phyloP scores from a whole-genome alignment of 2,329 filamentous ascomycete genomes.

The Penicillium sp. region DNA sequence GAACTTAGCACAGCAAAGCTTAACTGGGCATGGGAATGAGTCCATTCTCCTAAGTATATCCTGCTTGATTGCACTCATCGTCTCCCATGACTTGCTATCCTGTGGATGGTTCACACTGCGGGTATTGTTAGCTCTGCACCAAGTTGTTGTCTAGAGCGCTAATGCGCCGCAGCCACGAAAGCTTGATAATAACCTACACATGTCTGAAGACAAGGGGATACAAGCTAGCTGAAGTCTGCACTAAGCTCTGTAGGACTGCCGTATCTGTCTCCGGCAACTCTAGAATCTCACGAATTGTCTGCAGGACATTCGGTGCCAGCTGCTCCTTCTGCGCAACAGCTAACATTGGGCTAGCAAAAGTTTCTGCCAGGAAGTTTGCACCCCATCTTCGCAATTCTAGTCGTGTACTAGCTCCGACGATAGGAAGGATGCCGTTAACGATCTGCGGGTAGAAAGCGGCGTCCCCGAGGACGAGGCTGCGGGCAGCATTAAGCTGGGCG shows the following conservation, averaged over 20 bases:
- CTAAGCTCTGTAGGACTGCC: constrained; percentile 77
- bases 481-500: constrained; percentile 82
- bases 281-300: constrained; percentile 68
- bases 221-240: constrained; percentile 86
- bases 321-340: constrained; percentile 74
- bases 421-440: constrained; percentile 87
- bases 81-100: constrained; percentile 79
- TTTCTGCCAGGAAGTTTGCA: constrained; percentile 90
- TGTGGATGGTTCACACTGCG: constrained; percentile 80
- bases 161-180: constrained; percentile 3
- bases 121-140: constrained; percentile 29
- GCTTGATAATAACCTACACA: constrained; percentile 62
- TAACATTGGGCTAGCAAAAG: constrained; percentile 88
- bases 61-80: constrained; percentile 83
- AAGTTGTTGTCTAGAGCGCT: not conserved
- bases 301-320: constrained; percentile 72
- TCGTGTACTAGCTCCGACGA: constrained; percentile 71
- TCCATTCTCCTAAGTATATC: constrained; percentile 90
- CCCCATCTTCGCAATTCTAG: constrained; percentile 92
- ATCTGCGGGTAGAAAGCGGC: constrained; percentile 87
- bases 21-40: constrained; percentile 68
- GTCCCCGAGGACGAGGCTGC: constrained; percentile 83
- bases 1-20: constrained; percentile 96
- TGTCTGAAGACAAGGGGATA: constrained; percentile 90
- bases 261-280: constrained; percentile 73